These are phyloP conservation scores for Rhytidiadelphus loreus DNA, from an alignment of 225 moss, liverwort and hornwort genomes.

Conservation along the genomic window DNA sequence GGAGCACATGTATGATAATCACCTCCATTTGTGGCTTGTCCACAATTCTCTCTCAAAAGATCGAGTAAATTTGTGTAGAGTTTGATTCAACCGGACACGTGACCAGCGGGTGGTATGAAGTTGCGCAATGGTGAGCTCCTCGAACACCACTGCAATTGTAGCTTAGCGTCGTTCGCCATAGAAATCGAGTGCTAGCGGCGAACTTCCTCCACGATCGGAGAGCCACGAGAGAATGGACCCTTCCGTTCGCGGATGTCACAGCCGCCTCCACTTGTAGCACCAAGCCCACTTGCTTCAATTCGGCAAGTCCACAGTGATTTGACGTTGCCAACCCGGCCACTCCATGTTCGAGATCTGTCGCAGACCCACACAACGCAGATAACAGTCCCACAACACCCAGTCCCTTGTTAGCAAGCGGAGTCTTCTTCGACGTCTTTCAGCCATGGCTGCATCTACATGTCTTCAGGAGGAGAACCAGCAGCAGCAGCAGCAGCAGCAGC, in stretches of 20 bases:
- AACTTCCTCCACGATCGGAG: background rate
- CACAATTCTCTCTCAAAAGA: background rate
- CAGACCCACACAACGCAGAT: background rate
- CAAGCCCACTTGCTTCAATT: background rate
- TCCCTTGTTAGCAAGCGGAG: background rate
- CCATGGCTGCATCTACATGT: slow-evolving; percentile 19
- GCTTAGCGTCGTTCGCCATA: background rate
- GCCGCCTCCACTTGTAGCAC: slow-evolving; percentile 15
- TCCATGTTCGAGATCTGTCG: slow-evolving; percentile 19
- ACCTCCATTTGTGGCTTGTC: background rate
- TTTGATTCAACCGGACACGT: background rate
- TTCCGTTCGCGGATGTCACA: slow-evolving; percentile 15
- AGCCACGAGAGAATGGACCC: slow-evolving; percentile 7
- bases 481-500: background rate
- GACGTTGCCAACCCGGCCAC: background rate
- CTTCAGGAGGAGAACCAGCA: slow-evolving; percentile 17
- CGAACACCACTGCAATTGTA: background rate
- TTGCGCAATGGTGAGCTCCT: background rate
- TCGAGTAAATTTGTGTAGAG: background rate
- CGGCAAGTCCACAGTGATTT: slow-evolving; percentile 1
- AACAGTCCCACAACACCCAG: slow-evolving; percentile 15
- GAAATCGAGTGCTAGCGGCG: background rate
- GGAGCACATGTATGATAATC: background rate
- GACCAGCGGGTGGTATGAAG: background rate
- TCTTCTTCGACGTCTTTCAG: background rate